Conservation (phyloP, 2,329 filamentous ascomycete species). For the Verticillium longisporum region DNA sequence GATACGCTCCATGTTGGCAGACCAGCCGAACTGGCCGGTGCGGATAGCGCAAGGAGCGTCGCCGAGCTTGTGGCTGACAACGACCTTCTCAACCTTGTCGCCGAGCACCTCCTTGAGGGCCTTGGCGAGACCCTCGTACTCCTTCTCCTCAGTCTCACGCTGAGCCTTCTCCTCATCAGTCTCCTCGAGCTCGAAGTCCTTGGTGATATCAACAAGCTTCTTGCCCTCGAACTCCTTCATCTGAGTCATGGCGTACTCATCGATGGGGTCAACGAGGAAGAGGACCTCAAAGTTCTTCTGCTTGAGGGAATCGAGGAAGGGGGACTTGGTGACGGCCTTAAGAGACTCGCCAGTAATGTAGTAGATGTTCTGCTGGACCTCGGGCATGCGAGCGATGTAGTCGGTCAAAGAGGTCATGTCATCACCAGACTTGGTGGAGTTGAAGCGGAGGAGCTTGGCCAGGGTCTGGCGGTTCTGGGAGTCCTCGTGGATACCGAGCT, state of each 20-base stretch:
- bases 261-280: conserved; percentile 98
- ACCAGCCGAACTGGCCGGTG: conserved; percentile 99
- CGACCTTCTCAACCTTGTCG: conserved; percentile 99
- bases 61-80: conserved; percentile 95
- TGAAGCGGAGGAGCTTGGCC: conserved; percentile 97
- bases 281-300: conserved; percentile 99
- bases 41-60: conserved; percentile 96
- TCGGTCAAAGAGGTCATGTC: conserved; percentile 91
- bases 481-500: conserved; percentile 99
- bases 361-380: conserved; percentile 99
- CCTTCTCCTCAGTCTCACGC: conserved; percentile 96
- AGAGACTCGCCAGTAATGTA: conserved; percentile 99
- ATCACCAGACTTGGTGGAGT: conserved; percentile 97
- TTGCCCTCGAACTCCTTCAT: conserved; percentile 99
- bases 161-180: conserved; percentile 97
- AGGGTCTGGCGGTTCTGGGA: conserved; percentile 89
- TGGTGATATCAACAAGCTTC: conserved; percentile 99
- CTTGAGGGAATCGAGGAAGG: conserved; percentile 98
- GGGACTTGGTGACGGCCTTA: conserved; percentile 96
- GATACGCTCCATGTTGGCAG: conserved; percentile 99
- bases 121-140: conserved; percentile 93
- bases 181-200: conserved; percentile 99
- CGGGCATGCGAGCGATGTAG: conserved; percentile 98
- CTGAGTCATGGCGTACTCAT: conserved; percentile 99
- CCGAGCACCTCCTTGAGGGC: conserved; percentile 97